These are phyloP conservation scores for Peterozyma toletana DNA, from an alignment of 805 yeast species.

Conservation along the genomic window DNA sequence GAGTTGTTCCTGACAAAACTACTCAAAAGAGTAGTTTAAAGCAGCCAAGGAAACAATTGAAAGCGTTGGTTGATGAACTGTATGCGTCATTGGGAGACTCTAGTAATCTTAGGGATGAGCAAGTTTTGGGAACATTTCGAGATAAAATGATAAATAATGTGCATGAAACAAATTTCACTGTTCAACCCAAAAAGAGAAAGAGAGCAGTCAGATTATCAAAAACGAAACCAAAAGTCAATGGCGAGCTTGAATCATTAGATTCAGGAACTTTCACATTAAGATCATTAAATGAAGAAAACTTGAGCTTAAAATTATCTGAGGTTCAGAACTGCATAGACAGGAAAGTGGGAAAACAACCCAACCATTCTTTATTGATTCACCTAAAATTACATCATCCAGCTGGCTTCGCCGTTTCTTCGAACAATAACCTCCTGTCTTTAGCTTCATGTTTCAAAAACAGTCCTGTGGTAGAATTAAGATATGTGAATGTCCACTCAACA, in stretches of 20 bases:
- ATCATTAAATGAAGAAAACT: too few relatives aligned
- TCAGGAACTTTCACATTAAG: too few relatives aligned
- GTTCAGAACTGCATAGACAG: not conserved
- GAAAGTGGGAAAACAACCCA: not conserved
- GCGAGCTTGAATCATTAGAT: too few relatives aligned
- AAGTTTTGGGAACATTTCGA: too few relatives aligned
- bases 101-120: too few relatives aligned
- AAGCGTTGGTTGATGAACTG: not conserved
- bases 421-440: not conserved
- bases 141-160: not conserved
- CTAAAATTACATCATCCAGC: too few relatives aligned
- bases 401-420: too few relatives aligned
- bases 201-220: too few relatives aligned
- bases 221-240: too few relatives aligned
- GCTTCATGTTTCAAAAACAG: not conserved
- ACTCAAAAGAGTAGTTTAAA: not conserved
- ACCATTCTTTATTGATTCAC: not conserved
- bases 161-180: not conserved
- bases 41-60: not conserved
- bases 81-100: too few relatives aligned
- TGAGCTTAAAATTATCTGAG: not conserved
- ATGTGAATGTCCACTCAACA: constrained; percentile 41
- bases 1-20: not conserved
- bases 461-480: constrained; percentile 25
- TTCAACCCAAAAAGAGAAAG: too few relatives aligned